These are phyloP conservation scores for Starmera dryadoides DNA, from an alignment of 805 yeast species.

Conservation along the genomic window DNA sequence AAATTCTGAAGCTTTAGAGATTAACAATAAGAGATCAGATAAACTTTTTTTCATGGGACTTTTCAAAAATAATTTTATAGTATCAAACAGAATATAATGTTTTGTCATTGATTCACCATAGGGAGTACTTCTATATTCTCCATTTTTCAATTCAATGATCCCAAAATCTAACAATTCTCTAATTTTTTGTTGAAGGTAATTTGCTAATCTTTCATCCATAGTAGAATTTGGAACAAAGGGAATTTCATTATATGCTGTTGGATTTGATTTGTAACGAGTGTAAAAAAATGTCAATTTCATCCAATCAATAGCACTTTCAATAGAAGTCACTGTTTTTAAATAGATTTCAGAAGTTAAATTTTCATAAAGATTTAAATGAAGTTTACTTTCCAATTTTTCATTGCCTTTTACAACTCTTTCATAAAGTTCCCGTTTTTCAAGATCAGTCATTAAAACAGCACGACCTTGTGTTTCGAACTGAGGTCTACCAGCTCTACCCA, in stretches of 20 bases:
- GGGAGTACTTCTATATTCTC: conserved; percentile 24
- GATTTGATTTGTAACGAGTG: conserved; percentile 33
- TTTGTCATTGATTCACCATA: conserved; percentile 43
- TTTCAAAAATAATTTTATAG: conserved; percentile 30
- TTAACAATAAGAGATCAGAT: conserved; percentile 16
- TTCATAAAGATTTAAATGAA: conserved; percentile 32
- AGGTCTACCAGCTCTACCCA: conserved; percentile 62
- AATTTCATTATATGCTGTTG: conserved; percentile 30
- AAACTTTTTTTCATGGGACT: conserved; percentile 5
- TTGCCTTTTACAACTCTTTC: conserved; percentile 34
- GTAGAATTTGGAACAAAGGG: conserved; percentile 13
- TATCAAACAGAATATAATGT: conserved; percentile 37
- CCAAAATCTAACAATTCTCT: conserved; percentile 23
- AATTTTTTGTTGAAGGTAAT: conserved; percentile 28
- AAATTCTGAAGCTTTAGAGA: conserved; percentile 35
- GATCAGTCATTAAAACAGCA: conserved; percentile 41
- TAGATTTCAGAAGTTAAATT: conserved; percentile 37
- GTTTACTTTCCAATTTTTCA: conserved; percentile 39
- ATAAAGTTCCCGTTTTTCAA: conserved; percentile 27
- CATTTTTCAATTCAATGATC: conserved; percentile 19
- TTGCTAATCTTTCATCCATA: conserved; percentile 24
- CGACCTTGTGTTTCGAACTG: conserved; percentile 43
- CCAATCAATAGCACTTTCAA: conserved; percentile 37
- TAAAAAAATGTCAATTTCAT: conserved; percentile 42
- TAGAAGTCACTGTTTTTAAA: conserved; percentile 29